Evolutionary conservation across 2,329 filamentous ascomycete species (phyloP), one percentile per base, ranked within the genome.

Genomic region (Alternaria infectoria): DNA sequence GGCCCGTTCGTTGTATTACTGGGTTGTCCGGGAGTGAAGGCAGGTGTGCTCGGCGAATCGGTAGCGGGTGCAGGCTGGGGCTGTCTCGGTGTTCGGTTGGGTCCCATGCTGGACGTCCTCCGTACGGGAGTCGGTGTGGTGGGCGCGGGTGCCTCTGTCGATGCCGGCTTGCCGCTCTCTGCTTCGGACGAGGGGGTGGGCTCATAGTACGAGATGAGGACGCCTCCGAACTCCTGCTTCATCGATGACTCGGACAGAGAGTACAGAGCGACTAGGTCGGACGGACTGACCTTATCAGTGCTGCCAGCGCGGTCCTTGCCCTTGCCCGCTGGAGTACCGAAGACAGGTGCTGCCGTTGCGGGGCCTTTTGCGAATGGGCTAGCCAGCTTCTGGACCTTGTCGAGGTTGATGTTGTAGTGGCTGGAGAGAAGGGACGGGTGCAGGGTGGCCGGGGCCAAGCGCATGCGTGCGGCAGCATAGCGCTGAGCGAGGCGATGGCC

Each of bases 401-500:
- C 93, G 50, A 89, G 77, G 68, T 88, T 87, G 74, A 90, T 86
- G 71, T 87, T 87, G 81, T 89, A 99, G 80, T 99, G 96, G 66
- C 93, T 94, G 23, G 90, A 88, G 54, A 97, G 84, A 52, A 97
- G 83, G 28, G 89, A 89, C 44, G 88, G 87, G 75, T 92, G 91
- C 47, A 94, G 86, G 69, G 89, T 85, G 62, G 87, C 88, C n/a
- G 81, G 79, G 50, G 86, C 84, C 55, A 91, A 85, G 25, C 93
- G 89, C 80, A 94, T 93, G 65, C 96, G 90, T 17, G 93, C 93
- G 10, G 92, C 93, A 79, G 97, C 91, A 72, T 97, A 99, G 71
- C 96, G 89, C 81, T 97, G 93, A 12, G 96, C 95, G 65, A 99
- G 85, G 77, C 95, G 92, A 44, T 95, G 89, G 28, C 90, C 90